phyloP scores from a whole-genome alignment of 1,284 basidiomycete species.

The Lignosus rhinocerotis region DNA sequence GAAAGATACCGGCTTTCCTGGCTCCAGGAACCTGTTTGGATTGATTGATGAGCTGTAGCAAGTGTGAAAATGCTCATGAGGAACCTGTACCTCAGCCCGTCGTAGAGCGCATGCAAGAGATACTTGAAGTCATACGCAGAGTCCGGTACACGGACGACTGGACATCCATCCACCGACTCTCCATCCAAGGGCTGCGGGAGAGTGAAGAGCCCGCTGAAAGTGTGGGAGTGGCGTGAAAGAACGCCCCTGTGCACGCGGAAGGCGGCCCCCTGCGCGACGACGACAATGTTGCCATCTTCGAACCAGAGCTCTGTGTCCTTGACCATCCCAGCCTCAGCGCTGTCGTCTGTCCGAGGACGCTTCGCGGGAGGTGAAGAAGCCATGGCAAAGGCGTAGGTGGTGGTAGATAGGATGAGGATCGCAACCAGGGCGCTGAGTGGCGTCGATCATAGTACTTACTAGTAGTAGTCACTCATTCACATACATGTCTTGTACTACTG shows the following conservation, averaged over 20 bases:
- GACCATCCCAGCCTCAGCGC: background rate
- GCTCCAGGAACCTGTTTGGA: background rate
- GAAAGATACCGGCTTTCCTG: background rate
- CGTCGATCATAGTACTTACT: too few species aligned
- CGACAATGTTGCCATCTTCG: constrained; percentile 8
- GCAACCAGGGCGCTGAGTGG: too few species aligned
- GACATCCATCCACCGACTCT: constrained; percentile 4
- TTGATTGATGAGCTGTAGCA: background rate
- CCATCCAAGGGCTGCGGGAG: constrained; percentile 1
- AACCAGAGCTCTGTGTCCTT: constrained; percentile 4
- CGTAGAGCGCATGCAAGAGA: constrained; percentile 6
- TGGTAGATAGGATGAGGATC: too few species aligned
- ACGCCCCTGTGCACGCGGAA: constrained; percentile 9
- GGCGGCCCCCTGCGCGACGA: constrained; percentile 1
- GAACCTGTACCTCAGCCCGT: background rate
- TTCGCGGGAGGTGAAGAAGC: background rate
- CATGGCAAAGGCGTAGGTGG: background rate
- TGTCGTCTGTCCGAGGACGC: background rate
- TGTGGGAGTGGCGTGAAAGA: constrained; percentile 3
- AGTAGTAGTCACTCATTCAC: too few species aligned
- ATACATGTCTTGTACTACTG: too few species aligned
- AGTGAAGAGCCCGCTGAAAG: constrained; percentile 8
- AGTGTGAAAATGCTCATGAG: background rate
- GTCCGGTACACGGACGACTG: constrained; percentile 8
- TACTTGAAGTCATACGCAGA: constrained; percentile 8